These are phyloP conservation scores for Triticum urartu DNA, from an alignment of 176 grass and related monocot genomes.

Conservation along the genomic window DNA sequence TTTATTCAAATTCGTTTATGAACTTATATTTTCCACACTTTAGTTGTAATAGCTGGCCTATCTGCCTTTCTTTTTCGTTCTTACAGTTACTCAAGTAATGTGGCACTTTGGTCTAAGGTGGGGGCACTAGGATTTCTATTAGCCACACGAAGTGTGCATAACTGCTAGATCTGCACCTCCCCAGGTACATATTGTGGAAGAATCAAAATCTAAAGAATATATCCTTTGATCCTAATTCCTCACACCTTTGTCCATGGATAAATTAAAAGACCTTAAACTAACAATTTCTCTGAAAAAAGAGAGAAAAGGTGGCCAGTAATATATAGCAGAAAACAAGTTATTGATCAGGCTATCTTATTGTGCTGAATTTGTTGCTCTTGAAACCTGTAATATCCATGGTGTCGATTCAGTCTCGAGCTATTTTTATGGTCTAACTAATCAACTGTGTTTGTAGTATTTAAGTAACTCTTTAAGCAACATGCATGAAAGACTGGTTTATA, in stretches of 20 bases:
- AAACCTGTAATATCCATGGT: not conserved
- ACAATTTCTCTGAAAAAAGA: not conserved
- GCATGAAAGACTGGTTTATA: not conserved
- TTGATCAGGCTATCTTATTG: conserved; percentile 6
- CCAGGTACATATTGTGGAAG: conserved; percentile 49
- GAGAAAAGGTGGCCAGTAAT: not conserved
- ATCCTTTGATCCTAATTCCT: conserved; percentile 24
- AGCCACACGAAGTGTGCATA: conserved; percentile 51
- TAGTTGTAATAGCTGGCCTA: not conserved
- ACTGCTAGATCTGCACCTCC: conserved; percentile 47
- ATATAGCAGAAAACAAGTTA: conserved; percentile 7
- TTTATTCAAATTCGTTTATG: not conserved
- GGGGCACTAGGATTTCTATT: conserved; percentile 43
- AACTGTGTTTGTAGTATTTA: not conserved
- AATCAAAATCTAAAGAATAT: conserved; percentile 52
- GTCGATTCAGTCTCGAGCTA: conserved; percentile 5
- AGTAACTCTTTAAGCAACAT: not conserved
- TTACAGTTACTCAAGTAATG: conserved; percentile 19
- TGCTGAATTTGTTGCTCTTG: not conserved
- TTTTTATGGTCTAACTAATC: not conserved
- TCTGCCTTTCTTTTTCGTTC: not conserved
- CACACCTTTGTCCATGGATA: conserved; percentile 24
- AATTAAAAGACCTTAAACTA: not conserved
- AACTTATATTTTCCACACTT: not conserved
- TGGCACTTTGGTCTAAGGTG: conserved; percentile 25